A percentile compares a stretch with the other conserved stretches of the same genome.
phyloP scores from a whole-genome alignment of 192 early-diverging fungal genomes.

The Backusella tuberculispora region DNA sequence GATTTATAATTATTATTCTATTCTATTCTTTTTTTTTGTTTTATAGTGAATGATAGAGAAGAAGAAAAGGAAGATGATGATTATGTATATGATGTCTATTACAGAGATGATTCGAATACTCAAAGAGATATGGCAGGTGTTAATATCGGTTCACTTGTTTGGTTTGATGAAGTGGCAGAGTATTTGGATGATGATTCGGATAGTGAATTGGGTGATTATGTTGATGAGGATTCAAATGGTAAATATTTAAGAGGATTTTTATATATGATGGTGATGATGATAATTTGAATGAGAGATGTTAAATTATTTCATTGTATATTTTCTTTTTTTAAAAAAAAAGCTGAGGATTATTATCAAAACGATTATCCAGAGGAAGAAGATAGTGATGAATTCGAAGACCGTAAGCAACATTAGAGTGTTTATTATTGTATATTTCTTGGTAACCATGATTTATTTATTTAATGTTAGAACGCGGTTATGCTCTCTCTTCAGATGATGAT shows the following conservation, averaged over 20 bases:
- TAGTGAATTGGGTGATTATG: conserved; percentile 42
- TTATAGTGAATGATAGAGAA: background rate
- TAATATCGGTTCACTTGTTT: conserved; percentile 52
- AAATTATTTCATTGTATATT: background rate
- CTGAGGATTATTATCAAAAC: conserved; percentile 80
- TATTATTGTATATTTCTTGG: background rate
- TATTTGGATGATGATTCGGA: conserved; percentile 44
- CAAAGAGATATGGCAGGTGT: conserved; percentile 29
- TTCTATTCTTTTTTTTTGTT: too few species aligned
- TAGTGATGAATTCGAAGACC: conserved; percentile 40
- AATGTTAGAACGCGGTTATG: too few species aligned
- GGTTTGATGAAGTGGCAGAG: conserved; percentile 52
- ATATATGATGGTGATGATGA: background rate
- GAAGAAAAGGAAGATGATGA: conserved; percentile 52
- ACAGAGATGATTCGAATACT: conserved; percentile 49
- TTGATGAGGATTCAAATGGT: conserved; percentile 69
- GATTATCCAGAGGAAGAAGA: conserved; percentile 77
- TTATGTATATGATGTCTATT: conserved; percentile 82
- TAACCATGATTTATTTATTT: too few species aligned
- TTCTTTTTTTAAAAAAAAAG: conserved; percentile 33
- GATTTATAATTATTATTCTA: background rate
- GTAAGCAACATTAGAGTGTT: conserved; percentile 32
- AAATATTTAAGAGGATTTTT: conserved; percentile 36
- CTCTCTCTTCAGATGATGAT: too few species aligned
- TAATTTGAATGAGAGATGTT: conserved; percentile 30